These are phyloP conservation scores for Suhomyces pyralidae DNA, from an alignment of 805 yeast genomes.

Conservation along the genomic window DNA sequence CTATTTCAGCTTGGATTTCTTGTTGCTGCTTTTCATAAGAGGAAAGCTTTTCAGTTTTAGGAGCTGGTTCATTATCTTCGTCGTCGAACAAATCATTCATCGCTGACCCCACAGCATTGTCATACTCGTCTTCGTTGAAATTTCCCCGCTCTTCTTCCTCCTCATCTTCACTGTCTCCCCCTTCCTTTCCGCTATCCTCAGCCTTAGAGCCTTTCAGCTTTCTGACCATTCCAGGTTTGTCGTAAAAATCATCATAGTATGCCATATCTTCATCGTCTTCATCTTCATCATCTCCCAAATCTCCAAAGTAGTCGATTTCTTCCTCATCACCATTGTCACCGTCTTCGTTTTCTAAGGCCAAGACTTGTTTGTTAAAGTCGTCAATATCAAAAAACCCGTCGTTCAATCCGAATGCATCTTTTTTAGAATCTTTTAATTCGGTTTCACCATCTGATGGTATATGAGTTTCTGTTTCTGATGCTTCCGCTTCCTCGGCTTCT, in stretches of 20 bases:
- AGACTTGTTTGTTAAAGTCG: constrained; percentile 73
- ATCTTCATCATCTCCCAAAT: constrained; percentile 47
- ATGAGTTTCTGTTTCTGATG: constrained; percentile 16
- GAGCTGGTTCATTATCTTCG: constrained; percentile 12
- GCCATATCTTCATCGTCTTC: constrained; percentile 43
- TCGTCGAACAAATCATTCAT: constrained; percentile 58
- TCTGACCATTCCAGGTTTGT: constrained; percentile 31
- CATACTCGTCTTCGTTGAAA: constrained; percentile 60
- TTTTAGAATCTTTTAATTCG: constrained; percentile 12
- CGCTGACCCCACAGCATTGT: constrained; percentile 57
- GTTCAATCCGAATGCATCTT: constrained; percentile 66
- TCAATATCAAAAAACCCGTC: constrained; percentile 84
- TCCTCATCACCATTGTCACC: constrained; percentile 42
- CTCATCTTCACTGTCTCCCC: constrained; percentile 38
- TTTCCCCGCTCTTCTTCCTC: constrained; percentile 21
- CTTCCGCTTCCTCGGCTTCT: constrained; percentile 10
- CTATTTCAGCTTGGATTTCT: constrained; percentile 72
- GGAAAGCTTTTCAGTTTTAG: constrained; percentile 43
- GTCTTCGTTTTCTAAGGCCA: constrained; percentile 56
- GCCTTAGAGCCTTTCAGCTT: constrained; percentile 12
- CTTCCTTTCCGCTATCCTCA: constrained; percentile 3
- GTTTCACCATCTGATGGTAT: constrained; percentile 8
- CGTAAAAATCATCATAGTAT: constrained; percentile 68
- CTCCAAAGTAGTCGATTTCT: constrained; percentile 42
- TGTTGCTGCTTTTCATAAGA: constrained; percentile 81